Evolutionary conservation across 2,329 filamentous ascomycete species (phyloP), one percentile per base, ranked within the genome.

Genomic region (Exophiala aquamarina): DNA sequence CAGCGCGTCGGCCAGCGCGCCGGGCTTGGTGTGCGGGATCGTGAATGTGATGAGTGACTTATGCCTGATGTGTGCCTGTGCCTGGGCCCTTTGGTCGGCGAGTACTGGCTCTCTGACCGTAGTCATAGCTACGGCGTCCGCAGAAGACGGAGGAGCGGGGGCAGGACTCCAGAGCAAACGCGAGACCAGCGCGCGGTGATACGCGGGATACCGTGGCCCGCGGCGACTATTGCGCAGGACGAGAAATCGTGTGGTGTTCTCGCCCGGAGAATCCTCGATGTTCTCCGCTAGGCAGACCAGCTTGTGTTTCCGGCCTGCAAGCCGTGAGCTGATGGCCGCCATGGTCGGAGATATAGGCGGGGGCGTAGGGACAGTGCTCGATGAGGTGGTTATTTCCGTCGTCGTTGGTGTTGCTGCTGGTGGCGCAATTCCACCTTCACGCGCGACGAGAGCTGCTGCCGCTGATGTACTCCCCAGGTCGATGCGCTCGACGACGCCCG

Each of bases 1-100:
- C 49, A 97, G 73, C 21, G 85, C 87, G 58, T 88, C 81, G 3
- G 90, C 90, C 53, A 97, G 72, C 9, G 90, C 86, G n/a, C 92
- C 93, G 0, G 90, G 87, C 20, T 78, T 72, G 10, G 77, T 73
- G 65, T 95, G 89, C 55, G 86, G 78, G 41, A 96, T 81, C 2
- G 86, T 92, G 67, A 97, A 96, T 1, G 85, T 84, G 28, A 95
- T 75, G 21, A 96, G 76, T 0, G 84, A 85, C 68, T 95, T 95
- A 35, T 57, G 55, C 28, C 60, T 65, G 18, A 56, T 58, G 5
- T 42, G 44, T 6, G 41, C 28, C 13, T 45, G 28, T 9, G 18
- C 13, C 13, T 13, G 21, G 31, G 31, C n/a, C n/a, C n/a, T n/a
- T n/a, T n/a, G n/a, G n/a, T n/a, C n/a, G n/a, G n/a, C n/a, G n/a